phyloP scores from a whole-genome alignment of 345 rosid genomes.

The Gossypioides kirkii region DNA sequence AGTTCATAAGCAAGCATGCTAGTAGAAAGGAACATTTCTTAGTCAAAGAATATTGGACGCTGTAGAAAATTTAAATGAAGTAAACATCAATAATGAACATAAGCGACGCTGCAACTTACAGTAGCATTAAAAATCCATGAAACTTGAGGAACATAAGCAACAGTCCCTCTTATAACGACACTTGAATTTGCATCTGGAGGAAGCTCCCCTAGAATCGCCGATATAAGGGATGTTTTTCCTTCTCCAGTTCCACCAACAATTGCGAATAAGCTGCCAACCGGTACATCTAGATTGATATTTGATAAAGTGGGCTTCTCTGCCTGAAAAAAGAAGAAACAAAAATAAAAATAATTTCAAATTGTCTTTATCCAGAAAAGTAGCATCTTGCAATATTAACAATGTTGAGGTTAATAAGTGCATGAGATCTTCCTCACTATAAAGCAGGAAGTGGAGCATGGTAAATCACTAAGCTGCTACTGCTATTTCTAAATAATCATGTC shows the following conservation, averaged over 20 bases:
- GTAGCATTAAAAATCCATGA: slow-evolving; percentile 99
- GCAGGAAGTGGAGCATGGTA: no score
- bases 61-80: background rate
- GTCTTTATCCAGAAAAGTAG: background rate
- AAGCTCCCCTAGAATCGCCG: slow-evolving; percentile 93
- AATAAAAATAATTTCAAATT: no score
- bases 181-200: slow-evolving; percentile 49
- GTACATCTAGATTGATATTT: slow-evolving; percentile 68
- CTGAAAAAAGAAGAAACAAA: slow-evolving; percentile 24
- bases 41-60: slow-evolving; percentile 2
- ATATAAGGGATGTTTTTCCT: slow-evolving; percentile 89
- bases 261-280: slow-evolving; percentile 77
- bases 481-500: background rate
- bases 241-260: slow-evolving; percentile 94
- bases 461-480: background rate
- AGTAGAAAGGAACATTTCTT: background rate
- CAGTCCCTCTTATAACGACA: slow-evolving; percentile 71
- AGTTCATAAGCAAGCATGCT: background rate
- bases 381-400: background rate
- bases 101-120: slow-evolving; percentile 39
- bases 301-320: slow-evolving; percentile 58
- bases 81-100: background rate
- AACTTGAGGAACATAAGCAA: slow-evolving; percentile 94
- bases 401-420: background rate
- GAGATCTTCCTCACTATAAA: background rate